Base-by-base conservation (phyloP, 176 grass and related monocot genomes). In the maize (Zea mays) region DNA sequence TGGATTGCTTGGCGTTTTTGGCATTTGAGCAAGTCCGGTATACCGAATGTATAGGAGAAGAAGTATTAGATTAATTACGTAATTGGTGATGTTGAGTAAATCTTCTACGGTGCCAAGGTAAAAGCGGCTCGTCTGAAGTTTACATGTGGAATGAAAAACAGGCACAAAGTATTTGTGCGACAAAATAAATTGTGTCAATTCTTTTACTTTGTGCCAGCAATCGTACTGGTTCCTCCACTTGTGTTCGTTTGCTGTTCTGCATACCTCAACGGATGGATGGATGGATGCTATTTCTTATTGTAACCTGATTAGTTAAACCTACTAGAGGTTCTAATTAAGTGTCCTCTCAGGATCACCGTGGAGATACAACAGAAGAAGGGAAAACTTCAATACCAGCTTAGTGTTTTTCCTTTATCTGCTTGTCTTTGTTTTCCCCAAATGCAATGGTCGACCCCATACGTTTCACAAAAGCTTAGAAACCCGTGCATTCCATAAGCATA, bases 1-100 rank as follows among this genome's bases (percentile, higher is more conserved):
- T 72, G 66, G 72, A 85, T 85, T 89, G 87, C 87, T 77, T 81
- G 77, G 44, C 57, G 46, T 71, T 89, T 92, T 89, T 84, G 66
- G 76, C 57, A 81, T 56, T 62, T 63, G 71, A 81, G 86, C 75
- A 92, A 86, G 59, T 65, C 73, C 87, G 51, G 76, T 86, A 83
- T 67, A 86, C n/a, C 67, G 71, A 56, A 56, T 37, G 27, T 37
- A 10, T 82, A 78, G 72, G 65, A 74, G 57, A 73, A 72, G 50
- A 14, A 5, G 10, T 60, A 6, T 81, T 81, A 85, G 78, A 52
- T 69, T 10, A 27, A 12, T 49, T 0, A 13, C 43, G 41, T 19
- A 34, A n/a, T 67, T 80, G 67, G 74, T 76, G 39, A 7, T 85
- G 77, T 76, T 72, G 58, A 10, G 70, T 55, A 67, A 81, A 57